Percentiles rank a stretch among this genome's conserved stretches.
Conservation (phyloP, 2,329 filamentous ascomycete species). For the Sporothrix euskadiensis region DNA sequence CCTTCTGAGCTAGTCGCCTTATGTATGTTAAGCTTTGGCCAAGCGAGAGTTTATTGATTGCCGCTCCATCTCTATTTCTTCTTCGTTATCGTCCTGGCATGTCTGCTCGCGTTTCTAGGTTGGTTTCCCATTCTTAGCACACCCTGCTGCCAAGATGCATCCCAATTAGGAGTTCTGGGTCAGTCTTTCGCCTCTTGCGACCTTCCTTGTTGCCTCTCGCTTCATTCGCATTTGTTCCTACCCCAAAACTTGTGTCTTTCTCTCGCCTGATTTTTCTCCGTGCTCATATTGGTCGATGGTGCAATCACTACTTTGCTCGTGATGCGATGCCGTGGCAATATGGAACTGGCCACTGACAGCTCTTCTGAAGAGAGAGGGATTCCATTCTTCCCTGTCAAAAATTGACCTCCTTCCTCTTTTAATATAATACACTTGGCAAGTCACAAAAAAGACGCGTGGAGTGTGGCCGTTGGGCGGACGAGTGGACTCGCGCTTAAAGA, state of each 20-base stretch:
- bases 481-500: not conserved
- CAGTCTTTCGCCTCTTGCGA: not conserved
- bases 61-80: not conserved
- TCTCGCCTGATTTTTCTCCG: not conserved
- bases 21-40: not conserved
- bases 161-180: not conserved
- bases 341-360: not conserved
- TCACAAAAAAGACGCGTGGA: not conserved
- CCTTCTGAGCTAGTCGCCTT: not conserved
- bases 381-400: not conserved
- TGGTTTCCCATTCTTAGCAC: not conserved
- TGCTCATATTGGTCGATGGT: not conserved
- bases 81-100: not conserved
- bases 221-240: not conserved
- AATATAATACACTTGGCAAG: not conserved
- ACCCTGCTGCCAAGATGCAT: not conserved
- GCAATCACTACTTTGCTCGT: not conserved
- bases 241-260: not conserved
- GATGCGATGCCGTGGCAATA: not conserved
- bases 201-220: not conserved
- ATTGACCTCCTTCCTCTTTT: constrained; percentile 1
- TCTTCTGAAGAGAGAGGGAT: not conserved
- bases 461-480: not conserved
- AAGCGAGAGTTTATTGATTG: not conserved
- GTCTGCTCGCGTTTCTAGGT: not conserved